phyloP scores from a whole-genome alignment of 2,329 filamentous ascomycete species.

The Paraconiothyrium sp. region DNA sequence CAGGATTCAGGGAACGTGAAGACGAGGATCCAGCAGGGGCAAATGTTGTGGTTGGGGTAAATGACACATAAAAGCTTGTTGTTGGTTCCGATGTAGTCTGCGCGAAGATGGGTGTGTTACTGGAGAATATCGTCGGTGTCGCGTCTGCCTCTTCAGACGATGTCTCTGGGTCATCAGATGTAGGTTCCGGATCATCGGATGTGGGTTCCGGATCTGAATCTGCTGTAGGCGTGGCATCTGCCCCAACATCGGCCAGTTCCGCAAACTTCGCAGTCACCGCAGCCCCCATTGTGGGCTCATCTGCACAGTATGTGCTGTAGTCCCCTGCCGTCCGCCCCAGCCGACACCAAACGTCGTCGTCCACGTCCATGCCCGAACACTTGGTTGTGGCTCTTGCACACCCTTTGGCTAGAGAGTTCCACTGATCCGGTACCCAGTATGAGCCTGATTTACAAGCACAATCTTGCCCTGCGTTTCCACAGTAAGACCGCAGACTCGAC shows the following conservation, averaged over 20 bases:
- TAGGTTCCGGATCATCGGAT: background rate
- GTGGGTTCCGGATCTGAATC: background rate
- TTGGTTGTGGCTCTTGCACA: constrained; percentile 6
- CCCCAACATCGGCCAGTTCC: too few species aligned
- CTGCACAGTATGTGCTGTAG: constrained; percentile 1
- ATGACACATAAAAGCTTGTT: background rate
- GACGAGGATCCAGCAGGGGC: background rate
- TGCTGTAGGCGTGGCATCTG: background rate
- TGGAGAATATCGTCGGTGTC: background rate
- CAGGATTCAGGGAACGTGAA: background rate
- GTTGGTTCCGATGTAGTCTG: background rate
- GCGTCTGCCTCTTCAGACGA: background rate
- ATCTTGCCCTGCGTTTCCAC: constrained; percentile 3
- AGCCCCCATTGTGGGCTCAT: background rate
- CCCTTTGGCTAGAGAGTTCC: constrained; percentile 8
- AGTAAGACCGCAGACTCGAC: background rate
- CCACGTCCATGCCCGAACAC: background rate
- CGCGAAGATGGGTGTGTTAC: background rate
- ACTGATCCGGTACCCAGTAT: constrained; percentile 14
- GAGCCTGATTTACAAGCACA: constrained; percentile 10
- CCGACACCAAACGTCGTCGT: constrained; percentile 1
- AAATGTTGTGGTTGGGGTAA: too few species aligned
- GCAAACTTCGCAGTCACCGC: constrained; percentile 4
- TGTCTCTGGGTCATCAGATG: background rate
- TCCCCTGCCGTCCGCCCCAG: background rate